Evolutionary conservation across 306 rosid genomes (phyloP), one percentile per base, ranked within the genome.

Genomic region (Sesbania bispinosa): DNA sequence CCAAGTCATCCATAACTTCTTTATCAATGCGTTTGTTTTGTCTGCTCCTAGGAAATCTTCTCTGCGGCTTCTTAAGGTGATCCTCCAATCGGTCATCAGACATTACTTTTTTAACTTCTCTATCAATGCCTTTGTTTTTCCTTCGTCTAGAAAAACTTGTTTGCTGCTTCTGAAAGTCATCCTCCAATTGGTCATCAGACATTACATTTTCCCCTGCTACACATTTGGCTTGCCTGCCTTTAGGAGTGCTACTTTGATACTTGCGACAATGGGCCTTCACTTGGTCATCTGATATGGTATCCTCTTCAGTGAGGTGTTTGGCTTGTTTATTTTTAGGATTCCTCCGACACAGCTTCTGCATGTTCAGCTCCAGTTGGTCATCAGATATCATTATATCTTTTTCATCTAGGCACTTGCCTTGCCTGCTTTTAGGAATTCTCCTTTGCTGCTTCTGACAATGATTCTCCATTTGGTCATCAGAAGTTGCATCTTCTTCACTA

Each of bases 251-350:
- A 45, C 77, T 66, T 54, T 47, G 75, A 64, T 62, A 67, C 62
- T 42, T 76, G 18, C 50, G 70, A 39, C 24, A 53, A 38, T 58
- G 64, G 50, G 41, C 75, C 78, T 75, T 77, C 21, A 57, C 23
- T 67, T 71, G 81, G 73, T 76, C 69, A 67, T 79, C 79, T 53
- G 82, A 79, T 15, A 62, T 55, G 14, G 50, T 48, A 54, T 52
- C 71, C 62, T 83, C 82, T 60, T 57, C 60, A 26, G 54, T 6
- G 29, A 50, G 69, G 69, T 51, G 36, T 78, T 86, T 86, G 38
- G 83, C 72, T 74, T 38, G 89, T 82, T 82, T 87, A 67, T 82
- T 78, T 77, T 84, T 81, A 6, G 88, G 87, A 79, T 74, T 71
- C 79, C 85, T 82, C 77, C 30, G 75, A 10, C 69, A 72, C 74